Conservation (phyloP, 495 filamentous ascomycete species). For the Lichenothelia convexa region DNA sequence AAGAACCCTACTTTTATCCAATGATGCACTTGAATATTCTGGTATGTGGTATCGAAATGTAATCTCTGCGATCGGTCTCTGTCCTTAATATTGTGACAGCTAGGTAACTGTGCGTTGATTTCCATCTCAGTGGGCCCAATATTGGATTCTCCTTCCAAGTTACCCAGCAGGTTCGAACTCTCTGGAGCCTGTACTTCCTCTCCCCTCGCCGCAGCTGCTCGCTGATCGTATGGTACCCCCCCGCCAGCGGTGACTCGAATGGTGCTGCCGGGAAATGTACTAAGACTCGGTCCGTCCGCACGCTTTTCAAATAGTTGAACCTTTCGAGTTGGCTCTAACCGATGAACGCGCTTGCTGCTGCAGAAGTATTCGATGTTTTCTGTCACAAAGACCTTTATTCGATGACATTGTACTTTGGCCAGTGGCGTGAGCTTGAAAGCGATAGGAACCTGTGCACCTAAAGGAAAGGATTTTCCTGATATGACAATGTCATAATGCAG, state of each 20-base stretch:
- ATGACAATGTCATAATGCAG: constrained; percentile 98
- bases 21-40: constrained; percentile 90
- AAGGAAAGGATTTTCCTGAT: constrained; percentile 91
- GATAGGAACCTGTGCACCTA: constrained; percentile 84
- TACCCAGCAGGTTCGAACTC: constrained; percentile 59
- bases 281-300: constrained; percentile 60
- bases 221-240: constrained; percentile 48
- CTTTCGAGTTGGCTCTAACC: constrained; percentile 70
- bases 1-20: constrained; percentile 82
- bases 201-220: constrained; percentile 39
- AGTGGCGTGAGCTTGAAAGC: constrained; percentile 94
- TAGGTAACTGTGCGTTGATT: constrained; percentile 86
- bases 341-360: constrained; percentile 68
- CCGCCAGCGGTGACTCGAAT: constrained; percentile 67
- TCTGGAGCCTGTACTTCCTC: constrained; percentile 32
- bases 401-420: constrained; percentile 90
- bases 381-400: constrained; percentile 87
- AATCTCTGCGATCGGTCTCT: constrained; percentile 55
- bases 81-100: constrained; percentile 69
- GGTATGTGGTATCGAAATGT: constrained; percentile 89
- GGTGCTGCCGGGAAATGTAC: constrained; percentile 61
- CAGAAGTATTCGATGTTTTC: constrained; percentile 93
- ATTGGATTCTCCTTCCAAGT: constrained; percentile 44
- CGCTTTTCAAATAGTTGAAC: constrained; percentile 80
- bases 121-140: constrained; percentile 93